Base-by-base conservation (phyloP, 1,284 basidiomycete species). In the Pterulicium gracile region DNA sequence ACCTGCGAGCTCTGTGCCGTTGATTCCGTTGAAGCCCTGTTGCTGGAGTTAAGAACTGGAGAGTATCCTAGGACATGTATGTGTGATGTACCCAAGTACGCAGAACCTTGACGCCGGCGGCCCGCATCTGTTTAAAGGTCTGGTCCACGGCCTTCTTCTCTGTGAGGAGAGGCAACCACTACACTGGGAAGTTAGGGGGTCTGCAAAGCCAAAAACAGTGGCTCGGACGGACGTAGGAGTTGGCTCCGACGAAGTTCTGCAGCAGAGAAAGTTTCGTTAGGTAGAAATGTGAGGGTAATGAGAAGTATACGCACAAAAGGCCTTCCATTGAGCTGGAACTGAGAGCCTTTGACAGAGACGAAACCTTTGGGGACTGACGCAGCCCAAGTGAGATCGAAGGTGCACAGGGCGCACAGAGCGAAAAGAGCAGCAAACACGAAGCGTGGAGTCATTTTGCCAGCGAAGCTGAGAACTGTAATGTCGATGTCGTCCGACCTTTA, bases 11-110 rank as follows among this genome's bases (percentile, higher is more conserved):
- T 73, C 69, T 0, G 68, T 65, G 1, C 53, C 64, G 49, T 71
- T 73, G 50, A 73, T 70, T 0, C 68, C 69, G 49, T 73, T 73
- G 58, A 73, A 73, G 3, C 70, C 72, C 69, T 69, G 49, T n/a
- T 36, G 23, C 15, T 20, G 21, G 18, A 23, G 14, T 17, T 42
- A 34, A 27, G 13, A 15, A 24, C 3, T n/a, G 14, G 5, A 39
- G 13, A 39, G 19, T 3, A 39, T 17, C 18, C n/a, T 4, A 34
- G 23, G 17, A n/a, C 17, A 17, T 40, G 13, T 15, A 15, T 39
- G 34, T 10, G 22, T 41, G n/a, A 47, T 52, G 23, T 50, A 66
- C 64, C 65, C 66, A 67, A 7, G 63, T 68, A 22, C 64, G 62
- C 7, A 68, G 54, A 22, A 68, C 65, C 47, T 65, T 66, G 32